Conservation (phyloP, 2,329 filamentous ascomycete genomes). For the Aspergillus eucalypticola region DNA sequence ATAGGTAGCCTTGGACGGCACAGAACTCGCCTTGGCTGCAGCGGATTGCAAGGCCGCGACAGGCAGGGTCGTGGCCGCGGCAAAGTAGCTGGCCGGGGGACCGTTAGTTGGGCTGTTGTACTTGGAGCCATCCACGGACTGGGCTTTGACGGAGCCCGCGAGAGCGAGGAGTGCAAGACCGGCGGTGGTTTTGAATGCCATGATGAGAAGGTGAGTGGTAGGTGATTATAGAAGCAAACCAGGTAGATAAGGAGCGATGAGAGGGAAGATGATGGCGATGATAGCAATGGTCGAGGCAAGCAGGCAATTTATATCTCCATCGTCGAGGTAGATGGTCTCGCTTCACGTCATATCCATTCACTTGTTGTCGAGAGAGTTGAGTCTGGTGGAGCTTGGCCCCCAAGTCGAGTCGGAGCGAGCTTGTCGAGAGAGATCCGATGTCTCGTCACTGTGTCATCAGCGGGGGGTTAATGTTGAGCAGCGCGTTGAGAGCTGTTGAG, state of each 20-base stretch:
- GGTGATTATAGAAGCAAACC: no score
- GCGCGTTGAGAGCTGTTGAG: no score
- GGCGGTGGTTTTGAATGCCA: background rate
- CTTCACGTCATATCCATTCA: no score
- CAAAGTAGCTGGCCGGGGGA: constrained; percentile 29
- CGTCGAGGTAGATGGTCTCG: no score
- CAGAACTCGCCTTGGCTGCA: constrained; percentile 23
- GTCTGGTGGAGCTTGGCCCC: no score
- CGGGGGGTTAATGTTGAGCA: no score
- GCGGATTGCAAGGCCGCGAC: constrained; percentile 28
- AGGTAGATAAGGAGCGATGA: background rate
- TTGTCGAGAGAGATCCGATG: no score
- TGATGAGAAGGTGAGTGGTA: background rate
- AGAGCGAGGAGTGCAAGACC: background rate
- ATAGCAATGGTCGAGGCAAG: background rate
- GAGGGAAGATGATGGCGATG: background rate
- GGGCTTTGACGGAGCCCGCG: background rate
- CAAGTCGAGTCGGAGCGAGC: no score
- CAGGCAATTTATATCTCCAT: background rate
- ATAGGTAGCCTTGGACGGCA: constrained; percentile 28
- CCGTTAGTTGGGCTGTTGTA: constrained; percentile 26
- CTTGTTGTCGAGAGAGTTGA: no score
- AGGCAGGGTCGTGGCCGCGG: constrained; percentile 26
- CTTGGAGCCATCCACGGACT: constrained; percentile 24
- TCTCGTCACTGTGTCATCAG: no score